phyloP scores from a whole-genome alignment of 768 basidiomycete genomes.

The Tubosaeta brunneosetosa region DNA sequence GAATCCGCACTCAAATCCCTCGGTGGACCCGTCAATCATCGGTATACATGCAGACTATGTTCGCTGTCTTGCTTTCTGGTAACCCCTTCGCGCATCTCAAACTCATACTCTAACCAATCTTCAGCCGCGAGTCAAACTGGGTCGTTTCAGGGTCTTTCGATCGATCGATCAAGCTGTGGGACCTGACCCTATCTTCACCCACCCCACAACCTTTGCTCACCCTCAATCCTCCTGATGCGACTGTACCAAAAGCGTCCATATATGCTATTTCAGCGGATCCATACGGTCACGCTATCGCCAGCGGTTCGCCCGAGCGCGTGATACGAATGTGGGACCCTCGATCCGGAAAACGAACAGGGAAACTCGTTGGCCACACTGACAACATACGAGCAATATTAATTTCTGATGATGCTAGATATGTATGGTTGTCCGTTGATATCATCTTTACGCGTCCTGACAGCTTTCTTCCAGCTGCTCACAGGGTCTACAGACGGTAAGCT shows the following conservation, averaged over 20 bases:
- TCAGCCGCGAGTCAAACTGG: slow-evolving; percentile 77
- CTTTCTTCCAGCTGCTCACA: slow-evolving; percentile 57
- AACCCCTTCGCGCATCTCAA: slow-evolving; percentile 8
- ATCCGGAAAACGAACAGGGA: slow-evolving; percentile 70
- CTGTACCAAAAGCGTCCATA: slow-evolving; percentile 62
- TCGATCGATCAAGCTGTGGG: slow-evolving; percentile 92
- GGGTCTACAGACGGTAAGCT: slow-evolving; percentile 69
- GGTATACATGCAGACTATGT: slow-evolving; percentile 86
- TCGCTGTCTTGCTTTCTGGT: slow-evolving; percentile 74
- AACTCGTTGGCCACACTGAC: slow-evolving; percentile 95
- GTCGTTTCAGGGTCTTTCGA: slow-evolving; percentile 94
- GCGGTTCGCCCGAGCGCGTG: slow-evolving; percentile 89
- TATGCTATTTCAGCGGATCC: slow-evolving; percentile 81
- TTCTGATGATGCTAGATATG: slow-evolving; percentile 87
- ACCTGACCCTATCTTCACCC: slow-evolving; percentile 48
- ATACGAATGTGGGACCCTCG: slow-evolving; percentile 93
- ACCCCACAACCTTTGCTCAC: slow-evolving; percentile 55
- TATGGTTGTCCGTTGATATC: slow-evolving; percentile 37
- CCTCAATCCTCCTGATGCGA: slow-evolving; percentile 61
- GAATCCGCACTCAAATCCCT: slow-evolving; percentile 68
- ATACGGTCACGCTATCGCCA: slow-evolving; percentile 75
- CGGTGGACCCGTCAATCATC: slow-evolving; percentile 59
- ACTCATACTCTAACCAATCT: slow-evolving; percentile 9
- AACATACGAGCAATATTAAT: slow-evolving; percentile 89
- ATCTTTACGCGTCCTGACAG: slow-evolving; percentile 7